Evolutionary conservation across 441 rosid species (phyloP).

Genomic region (Manihot esculenta): DNA sequence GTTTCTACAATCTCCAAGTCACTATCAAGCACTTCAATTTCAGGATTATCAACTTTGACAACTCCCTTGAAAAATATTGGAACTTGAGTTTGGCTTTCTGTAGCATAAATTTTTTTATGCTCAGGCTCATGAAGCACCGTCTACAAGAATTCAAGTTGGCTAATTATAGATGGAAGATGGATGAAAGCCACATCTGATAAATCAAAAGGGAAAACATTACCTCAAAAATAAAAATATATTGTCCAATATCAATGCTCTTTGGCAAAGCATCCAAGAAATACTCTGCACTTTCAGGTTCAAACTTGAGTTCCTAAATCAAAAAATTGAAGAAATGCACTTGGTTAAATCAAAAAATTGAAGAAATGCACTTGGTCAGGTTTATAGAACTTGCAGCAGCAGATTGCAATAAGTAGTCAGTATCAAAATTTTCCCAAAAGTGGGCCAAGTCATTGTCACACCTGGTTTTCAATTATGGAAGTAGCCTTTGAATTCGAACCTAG

Average conservation of each 20-base stretch:
- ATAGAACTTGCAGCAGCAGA: slow-evolving; percentile 7
- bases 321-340: slow-evolving; percentile 6
- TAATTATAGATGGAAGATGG: slow-evolving; percentile 17
- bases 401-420: no score
- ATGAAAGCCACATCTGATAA: slow-evolving; percentile 16
- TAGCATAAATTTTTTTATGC: slow-evolving; percentile 51
- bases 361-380: slow-evolving; percentile 15
- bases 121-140: slow-evolving; percentile 57
- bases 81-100: slow-evolving; percentile 59
- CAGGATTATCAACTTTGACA: slow-evolving; percentile 60
- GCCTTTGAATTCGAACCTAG: slow-evolving; percentile 49
- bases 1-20: slow-evolving; percentile 78
- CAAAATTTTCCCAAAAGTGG: slow-evolving; percentile 8
- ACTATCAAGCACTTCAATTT: slow-evolving; percentile 79
- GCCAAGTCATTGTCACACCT: slow-evolving; percentile 41
- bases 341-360: neutral
- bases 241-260: slow-evolving; percentile 69
- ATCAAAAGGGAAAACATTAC: slow-evolving; percentile 37
- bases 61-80: slow-evolving; percentile 61
- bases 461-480: slow-evolving; percentile 55
- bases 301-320: slow-evolving; percentile 67
- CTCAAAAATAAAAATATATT: slow-evolving; percentile 76
- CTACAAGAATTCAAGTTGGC: slow-evolving; percentile 35
- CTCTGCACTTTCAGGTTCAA: slow-evolving; percentile 48
- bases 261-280: slow-evolving; percentile 56